Evolutionary conservation across 1,284 basidiomycete species (phyloP).

Genomic region (Leccinum fuscescens): DNA sequence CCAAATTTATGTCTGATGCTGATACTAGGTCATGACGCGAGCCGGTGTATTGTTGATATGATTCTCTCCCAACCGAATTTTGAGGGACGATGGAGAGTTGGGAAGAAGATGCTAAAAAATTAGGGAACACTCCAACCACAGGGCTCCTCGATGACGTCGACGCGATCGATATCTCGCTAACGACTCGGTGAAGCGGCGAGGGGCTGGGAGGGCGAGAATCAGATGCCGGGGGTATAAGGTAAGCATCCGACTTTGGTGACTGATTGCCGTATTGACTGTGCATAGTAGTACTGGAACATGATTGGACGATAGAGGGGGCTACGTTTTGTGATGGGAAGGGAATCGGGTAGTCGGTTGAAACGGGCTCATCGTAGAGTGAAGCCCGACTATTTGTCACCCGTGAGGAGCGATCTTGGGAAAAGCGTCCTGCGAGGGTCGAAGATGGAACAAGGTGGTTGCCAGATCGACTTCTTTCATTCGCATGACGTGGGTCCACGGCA

Average conservation of each 20-base stretch:
- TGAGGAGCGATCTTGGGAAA: constrained; percentile 4
- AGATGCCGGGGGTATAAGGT: too few species aligned
- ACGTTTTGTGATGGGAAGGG: background rate
- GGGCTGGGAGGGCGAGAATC: too few species aligned
- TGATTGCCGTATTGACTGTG: too few species aligned
- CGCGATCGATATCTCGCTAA: background rate
- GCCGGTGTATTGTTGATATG: constrained; percentile 21
- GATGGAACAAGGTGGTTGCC: constrained; percentile 23
- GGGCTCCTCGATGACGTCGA: background rate
- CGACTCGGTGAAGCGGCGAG: background rate
- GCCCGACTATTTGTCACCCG: constrained; percentile 10
- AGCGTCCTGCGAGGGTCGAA: constrained; percentile 5
- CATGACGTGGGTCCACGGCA: background rate
- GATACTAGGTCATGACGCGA: constrained; percentile 9
- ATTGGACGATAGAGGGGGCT: background rate
- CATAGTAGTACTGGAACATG: too few species aligned
- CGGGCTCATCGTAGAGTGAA: constrained; percentile 22
- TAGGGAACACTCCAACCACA: background rate
- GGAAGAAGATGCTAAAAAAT: constrained; percentile 5
- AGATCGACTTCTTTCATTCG: constrained; percentile 19
- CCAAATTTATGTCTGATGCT: background rate
- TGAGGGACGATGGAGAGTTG: constrained; percentile 6
- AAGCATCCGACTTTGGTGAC: too few species aligned
- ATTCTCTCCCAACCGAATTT: constrained; percentile 17
- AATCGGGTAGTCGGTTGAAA: background rate